Evolutionary conservation across 805 yeast species (phyloP).

Genomic region (Yarrowia deformans): DNA sequence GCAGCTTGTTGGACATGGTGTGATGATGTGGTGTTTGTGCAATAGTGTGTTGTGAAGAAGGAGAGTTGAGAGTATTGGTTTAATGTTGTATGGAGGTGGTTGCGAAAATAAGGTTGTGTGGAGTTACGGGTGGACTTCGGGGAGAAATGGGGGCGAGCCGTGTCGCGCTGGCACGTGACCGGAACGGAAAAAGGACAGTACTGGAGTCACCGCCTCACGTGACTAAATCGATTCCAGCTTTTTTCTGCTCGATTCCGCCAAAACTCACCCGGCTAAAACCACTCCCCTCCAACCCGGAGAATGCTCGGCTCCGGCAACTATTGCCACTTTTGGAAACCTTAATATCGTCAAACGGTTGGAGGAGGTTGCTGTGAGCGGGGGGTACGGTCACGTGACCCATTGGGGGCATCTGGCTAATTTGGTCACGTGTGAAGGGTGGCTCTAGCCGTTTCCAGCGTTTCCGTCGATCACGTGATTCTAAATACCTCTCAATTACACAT

Average conservation of each 20-base stretch:
- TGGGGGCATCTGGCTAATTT: not conserved
- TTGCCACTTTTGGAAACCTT: constrained; percentile 25
- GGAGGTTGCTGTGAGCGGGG: not conserved
- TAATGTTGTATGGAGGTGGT: not conserved
- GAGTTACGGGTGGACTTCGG: constrained; percentile 10
- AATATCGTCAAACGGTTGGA: not conserved
- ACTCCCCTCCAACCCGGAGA: constrained; percentile 4
- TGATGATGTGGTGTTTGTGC: not conserved
- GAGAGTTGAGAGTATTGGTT: not conserved
- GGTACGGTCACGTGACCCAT: not conserved
- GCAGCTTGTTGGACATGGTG: constrained; percentile 43
- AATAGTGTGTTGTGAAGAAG: not conserved
- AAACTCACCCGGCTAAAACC: no score
- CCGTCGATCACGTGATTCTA: no score
- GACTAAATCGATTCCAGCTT: no score
- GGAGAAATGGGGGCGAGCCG: not conserved
- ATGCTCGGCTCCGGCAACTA: constrained; percentile 37
- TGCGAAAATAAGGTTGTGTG: constrained; percentile 4
- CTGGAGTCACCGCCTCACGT: no score
- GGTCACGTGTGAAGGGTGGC: no score
- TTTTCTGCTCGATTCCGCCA: no score
- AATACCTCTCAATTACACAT: no score
- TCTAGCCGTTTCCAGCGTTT: no score
- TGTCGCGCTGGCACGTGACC: no score
- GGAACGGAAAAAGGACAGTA: no score